phyloP scores from a whole-genome alignment of 495 filamentous ascomycete species.

The Trichoderma reesei region DNA sequence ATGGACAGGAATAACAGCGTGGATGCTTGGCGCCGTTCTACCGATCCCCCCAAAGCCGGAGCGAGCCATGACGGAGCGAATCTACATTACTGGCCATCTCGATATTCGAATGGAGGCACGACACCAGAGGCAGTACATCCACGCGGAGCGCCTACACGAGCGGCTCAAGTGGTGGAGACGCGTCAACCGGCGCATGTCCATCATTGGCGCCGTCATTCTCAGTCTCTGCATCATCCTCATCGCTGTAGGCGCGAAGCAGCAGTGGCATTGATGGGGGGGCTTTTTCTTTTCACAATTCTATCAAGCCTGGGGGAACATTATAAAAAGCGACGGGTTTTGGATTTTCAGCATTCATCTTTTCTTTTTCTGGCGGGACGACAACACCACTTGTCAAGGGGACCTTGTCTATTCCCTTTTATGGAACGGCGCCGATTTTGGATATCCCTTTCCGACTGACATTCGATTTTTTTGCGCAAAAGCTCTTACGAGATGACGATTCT shows the following conservation, averaged over 20 bases:
- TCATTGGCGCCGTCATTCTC: slow-evolving; percentile 68
- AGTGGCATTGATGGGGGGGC: slow-evolving; percentile 20
- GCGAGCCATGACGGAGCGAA: slow-evolving; percentile 33
- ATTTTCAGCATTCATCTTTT: neutral
- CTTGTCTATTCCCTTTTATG: slow-evolving; percentile 1
- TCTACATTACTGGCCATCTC: slow-evolving; percentile 8
- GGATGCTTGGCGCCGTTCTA: slow-evolving; percentile 78
- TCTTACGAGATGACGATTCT: slow-evolving; percentile 3
- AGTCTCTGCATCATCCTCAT: slow-evolving; percentile 59
- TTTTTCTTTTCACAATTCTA: no score
- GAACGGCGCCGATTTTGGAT: slow-evolving; percentile 7
- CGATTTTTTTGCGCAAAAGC: slow-evolving; percentile 1
- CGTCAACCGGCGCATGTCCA: slow-evolving; percentile 78
- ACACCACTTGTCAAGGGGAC: no score
- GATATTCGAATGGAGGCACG: neutral
- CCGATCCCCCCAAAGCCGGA: slow-evolving; percentile 56
- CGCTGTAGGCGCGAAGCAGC: slow-evolving; percentile 42
- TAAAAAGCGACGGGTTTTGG: neutral
- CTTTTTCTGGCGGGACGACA: slow-evolving; percentile 12
- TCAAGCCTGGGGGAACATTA: no score
- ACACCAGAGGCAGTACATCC: slow-evolving; percentile 22
- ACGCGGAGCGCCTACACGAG: slow-evolving; percentile 53
- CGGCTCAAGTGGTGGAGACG: slow-evolving; percentile 91
- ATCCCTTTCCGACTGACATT: neutral
- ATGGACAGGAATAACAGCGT: slow-evolving; percentile 37